Percentiles rank a stretch among this genome's conserved stretches.
These are phyloP conservation scores for Pythium monospermum DNA, from an alignment of 352 stramenopile species.

Conservation along the genomic window DNA sequence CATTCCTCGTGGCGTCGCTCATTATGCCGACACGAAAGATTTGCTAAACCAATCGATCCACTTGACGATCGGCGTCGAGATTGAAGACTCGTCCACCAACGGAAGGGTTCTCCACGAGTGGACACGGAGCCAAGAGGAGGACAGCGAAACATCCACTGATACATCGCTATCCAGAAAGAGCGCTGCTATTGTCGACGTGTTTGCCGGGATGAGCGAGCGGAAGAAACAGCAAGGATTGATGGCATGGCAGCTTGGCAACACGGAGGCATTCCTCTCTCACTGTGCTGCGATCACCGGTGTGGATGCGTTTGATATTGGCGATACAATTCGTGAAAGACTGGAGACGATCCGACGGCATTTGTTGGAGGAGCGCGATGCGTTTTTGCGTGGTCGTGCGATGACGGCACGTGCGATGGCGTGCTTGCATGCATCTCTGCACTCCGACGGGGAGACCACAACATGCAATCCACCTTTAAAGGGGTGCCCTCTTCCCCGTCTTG, in stretches of 20 bases:
- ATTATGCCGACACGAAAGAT: conserved; percentile 26
- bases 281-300: background rate
- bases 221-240: conserved; percentile 18
- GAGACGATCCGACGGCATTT: background rate
- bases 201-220: background rate
- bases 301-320: background rate
- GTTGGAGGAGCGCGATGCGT: background rate
- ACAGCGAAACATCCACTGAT: no score
- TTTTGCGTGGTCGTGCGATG: background rate
- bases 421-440: background rate
- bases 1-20: conserved; percentile 27
- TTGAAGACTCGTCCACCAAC: conserved; percentile 22
- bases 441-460: no score
- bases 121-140: background rate
- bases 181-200: background rate
- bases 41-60: conserved; percentile 27
- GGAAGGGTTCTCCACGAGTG: conserved; percentile 2
- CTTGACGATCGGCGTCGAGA: conserved; percentile 30
- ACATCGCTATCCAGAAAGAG: no score
- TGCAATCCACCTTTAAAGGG: no score
- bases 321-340: background rate
- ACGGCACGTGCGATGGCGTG: background rate
- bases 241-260: conserved; percentile 21
- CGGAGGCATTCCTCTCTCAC: background rate
- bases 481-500: no score